These are phyloP conservation scores for Thielaviopsis ethacetica DNA, from an alignment of 2,329 filamentous ascomycete species.

Conservation along the genomic window DNA sequence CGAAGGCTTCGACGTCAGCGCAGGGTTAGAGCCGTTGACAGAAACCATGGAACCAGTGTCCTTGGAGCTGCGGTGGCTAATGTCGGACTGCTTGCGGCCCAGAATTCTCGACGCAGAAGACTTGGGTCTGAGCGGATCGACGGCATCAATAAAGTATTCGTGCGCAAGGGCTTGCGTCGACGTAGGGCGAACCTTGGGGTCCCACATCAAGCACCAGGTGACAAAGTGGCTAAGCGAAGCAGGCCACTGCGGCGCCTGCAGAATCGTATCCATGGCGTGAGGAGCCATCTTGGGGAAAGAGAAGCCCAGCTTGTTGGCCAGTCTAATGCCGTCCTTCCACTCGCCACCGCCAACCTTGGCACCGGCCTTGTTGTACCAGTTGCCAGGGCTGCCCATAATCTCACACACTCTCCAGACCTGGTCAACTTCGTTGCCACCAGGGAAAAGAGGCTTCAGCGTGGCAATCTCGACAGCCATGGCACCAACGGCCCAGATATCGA, in stretches of 20 bases:
- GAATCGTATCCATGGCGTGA: slow-evolving; percentile 86
- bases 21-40: slow-evolving; percentile 20
- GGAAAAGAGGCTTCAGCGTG: slow-evolving; percentile 90
- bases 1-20: slow-evolving; percentile 58
- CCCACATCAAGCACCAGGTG: slow-evolving; percentile 98
- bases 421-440: slow-evolving; percentile 93
- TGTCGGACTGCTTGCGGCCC: slow-evolving; percentile 77
- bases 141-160: slow-evolving; percentile 84
- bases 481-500: slow-evolving; percentile 96
- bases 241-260: slow-evolving; percentile 85
- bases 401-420: slow-evolving; percentile 98
- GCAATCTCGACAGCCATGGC: slow-evolving; percentile 98
- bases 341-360: slow-evolving; percentile 82
- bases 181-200: slow-evolving; percentile 79
- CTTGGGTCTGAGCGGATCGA: slow-evolving; percentile 84
- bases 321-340: slow-evolving; percentile 84
- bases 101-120: slow-evolving; percentile 72
- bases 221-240: slow-evolving; percentile 78
- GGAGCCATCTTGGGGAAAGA: slow-evolving; percentile 99
- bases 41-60: slow-evolving; percentile 25
- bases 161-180: slow-evolving; percentile 88
- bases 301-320: slow-evolving; percentile 93
- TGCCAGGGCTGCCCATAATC: slow-evolving; percentile 96
- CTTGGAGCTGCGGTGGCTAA: slow-evolving; percentile 49
- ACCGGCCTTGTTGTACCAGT: slow-evolving; percentile 92